phyloP scores from a whole-genome alignment of 306 rosid genomes.

The Prunus mira region DNA sequence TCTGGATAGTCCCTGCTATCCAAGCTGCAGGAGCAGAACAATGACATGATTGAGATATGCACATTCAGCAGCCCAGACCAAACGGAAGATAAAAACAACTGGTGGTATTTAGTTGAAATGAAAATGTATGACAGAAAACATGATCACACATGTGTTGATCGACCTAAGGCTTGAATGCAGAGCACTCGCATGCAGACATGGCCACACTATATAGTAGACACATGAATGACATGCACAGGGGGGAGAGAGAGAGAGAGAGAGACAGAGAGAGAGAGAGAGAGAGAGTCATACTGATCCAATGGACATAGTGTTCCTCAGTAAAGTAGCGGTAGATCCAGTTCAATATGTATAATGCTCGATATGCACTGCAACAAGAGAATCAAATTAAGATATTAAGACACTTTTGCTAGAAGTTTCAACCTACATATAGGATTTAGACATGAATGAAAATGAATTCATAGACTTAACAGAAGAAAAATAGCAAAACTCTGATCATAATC shows the following conservation, averaged over 20 bases:
- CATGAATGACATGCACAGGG: conserved; percentile 6
- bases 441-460: background rate
- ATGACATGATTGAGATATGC: background rate
- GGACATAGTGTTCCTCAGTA: conserved; percentile 69
- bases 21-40: conserved; percentile 60
- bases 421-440: background rate
- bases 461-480: background rate
- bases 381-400: conserved; percentile 1
- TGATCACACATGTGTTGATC: background rate
- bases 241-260: background rate
- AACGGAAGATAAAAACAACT: background rate
- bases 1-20: conserved; percentile 78
- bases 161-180: background rate
- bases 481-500: background rate
- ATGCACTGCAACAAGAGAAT: conserved; percentile 61
- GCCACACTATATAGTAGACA: background rate
- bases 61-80: background rate
- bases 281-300: conserved; percentile 74
- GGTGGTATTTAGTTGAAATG: background rate
- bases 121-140: background rate
- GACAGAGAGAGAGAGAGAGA: conserved; percentile 7
- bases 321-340: conserved; percentile 94
- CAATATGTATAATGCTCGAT: conserved; percentile 73
- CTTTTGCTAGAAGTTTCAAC: background rate
- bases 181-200: background rate